These are phyloP conservation scores for Chalaropsis thielavioides DNA, from an alignment of 2,329 filamentous ascomycete genomes.

Conservation along the genomic window DNA sequence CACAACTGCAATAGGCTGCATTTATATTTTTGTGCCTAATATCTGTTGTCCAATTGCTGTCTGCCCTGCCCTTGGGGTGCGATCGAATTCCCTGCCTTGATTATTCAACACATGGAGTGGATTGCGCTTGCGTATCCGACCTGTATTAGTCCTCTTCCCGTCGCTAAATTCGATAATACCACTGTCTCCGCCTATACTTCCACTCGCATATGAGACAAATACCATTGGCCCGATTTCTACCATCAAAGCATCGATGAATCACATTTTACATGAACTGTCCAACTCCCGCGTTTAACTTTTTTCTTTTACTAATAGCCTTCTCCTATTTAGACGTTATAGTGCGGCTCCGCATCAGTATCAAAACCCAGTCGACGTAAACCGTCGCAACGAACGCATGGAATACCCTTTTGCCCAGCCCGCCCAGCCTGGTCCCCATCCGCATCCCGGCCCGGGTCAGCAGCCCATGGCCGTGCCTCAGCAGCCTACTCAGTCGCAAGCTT, in stretches of 20 bases:
- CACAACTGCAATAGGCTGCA: neutral
- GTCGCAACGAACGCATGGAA: constrained; percentile 31
- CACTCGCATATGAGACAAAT: neutral
- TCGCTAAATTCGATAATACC: neutral
- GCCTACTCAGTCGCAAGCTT: neutral
- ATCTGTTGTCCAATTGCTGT: neutral
- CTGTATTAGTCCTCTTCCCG: neutral
- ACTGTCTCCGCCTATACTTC: no score
- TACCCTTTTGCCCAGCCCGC: constrained; percentile 28
- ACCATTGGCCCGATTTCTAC: neutral
- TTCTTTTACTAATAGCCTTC: neutral
- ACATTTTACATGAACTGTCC: neutral
- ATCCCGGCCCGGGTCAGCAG: constrained; percentile 29
- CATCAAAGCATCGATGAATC: neutral
- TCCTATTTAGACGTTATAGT: constrained; percentile 9
- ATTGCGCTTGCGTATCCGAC: neutral
- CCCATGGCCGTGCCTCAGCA: constrained; percentile 31
- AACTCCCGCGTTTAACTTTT: neutral
- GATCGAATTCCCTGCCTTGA: neutral
- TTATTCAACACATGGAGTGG: neutral
- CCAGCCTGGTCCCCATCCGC: constrained; percentile 29
- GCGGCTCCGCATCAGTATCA: constrained; percentile 32
- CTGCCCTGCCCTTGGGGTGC: neutral
- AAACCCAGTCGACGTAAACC: constrained; percentile 31
- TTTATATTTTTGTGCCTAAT: neutral